Evolutionary conservation across 495 filamentous ascomycete species (phyloP), one percentile per base, ranked within the genome.

Genomic region (Penicillium turbatum): DNA sequence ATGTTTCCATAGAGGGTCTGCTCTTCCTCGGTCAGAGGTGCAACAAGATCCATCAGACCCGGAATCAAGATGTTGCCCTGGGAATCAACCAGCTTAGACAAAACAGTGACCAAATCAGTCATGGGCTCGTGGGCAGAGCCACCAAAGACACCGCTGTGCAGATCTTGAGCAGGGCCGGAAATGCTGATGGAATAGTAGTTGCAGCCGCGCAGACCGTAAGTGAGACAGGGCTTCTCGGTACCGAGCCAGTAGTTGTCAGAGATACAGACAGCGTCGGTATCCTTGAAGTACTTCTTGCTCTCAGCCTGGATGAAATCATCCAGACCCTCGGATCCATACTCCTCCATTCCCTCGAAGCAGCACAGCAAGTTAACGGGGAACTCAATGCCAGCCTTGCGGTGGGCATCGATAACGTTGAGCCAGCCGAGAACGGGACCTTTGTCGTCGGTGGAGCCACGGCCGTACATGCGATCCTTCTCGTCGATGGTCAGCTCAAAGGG

Each of bases 301-400:
- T 99, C 95, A 15, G 79, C 84, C 55, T 86, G 77, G 70, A 99
- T 96, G 56, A 97, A 87, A 38, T 96, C 92, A 56, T 99, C 92
- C 36, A 99, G 80, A 35, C 95, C 95, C 63, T 97, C 95, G 0
- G 90, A 96, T 36, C 95, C 95, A 69, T 96, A 95, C 74, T 99
- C 95, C 74, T 99, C 93, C 95, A 99, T 99, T 37, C 95, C 95
- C 74, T 99, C 95, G 64, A 99, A 99, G 79, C 95, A 99, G 90
- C 96, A 97, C 29, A 99, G 82, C 51, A 99, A 80, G 78, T 99
- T 99, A 59, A 99, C 92, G 6, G 95, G 95, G 65, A 97, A 85
- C 42, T 96, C 92, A 42, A 97, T 78, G 36, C 92, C 90, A 45
- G 95, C 92, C 71, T 89, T 90, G 71, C 92, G 83, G 79, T 99